Evolutionary conservation across 306 rosid genomes (phyloP), one percentile per base, ranked within the genome.

Genomic region (Abrus precatorius): DNA sequence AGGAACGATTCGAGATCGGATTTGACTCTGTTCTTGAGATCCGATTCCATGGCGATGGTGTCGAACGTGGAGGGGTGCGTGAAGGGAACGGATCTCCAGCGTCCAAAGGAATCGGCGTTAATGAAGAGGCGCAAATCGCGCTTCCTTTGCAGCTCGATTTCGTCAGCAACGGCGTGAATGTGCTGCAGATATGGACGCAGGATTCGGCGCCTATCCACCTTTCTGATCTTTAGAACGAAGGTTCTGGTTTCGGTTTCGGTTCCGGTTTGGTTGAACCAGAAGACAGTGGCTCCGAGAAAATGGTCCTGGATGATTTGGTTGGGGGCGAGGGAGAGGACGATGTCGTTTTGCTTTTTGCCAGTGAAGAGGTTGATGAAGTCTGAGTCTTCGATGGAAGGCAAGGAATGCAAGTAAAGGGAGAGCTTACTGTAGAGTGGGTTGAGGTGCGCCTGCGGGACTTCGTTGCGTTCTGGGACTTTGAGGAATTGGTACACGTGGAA

Each of bases 1-100:
- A 92, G 87, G 77, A 94, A 94, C 3, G 91, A 90, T 69, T 92
- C 96, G 61, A 94, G 90, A 56, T 94, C 97, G 59, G 96, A 85
- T 77, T 87, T 92, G 32, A 94, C 78, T 65, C 80, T 88, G 69
- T 75, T 55, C 68, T 89, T 94, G 72, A 94, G 93, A 84, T 89
- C 93, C 5, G 87, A 5, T 9, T 94, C 96, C 97, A 94, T 90
- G 56, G 96, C 45, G 9, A 94, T 84, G 27, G 98, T 90, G 14
- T 94, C 96, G 68, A 94, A 84, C 0, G 96, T 92, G 10, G 96
- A 90, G 0, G 98, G 98, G 43, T 94, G 98, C 20, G 85, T 77
- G 84, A 94, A 92, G 0, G 91, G 93, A 64, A 88, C 77, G 3
- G 94, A 82, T 84, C 83, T 87, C 97, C 94, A 94, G 54, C 80